Evolutionary conservation across 2,329 filamentous ascomycete species (phyloP), one percentile per base, ranked within the genome.

Genomic region (Claviceps cyperi): DNA sequence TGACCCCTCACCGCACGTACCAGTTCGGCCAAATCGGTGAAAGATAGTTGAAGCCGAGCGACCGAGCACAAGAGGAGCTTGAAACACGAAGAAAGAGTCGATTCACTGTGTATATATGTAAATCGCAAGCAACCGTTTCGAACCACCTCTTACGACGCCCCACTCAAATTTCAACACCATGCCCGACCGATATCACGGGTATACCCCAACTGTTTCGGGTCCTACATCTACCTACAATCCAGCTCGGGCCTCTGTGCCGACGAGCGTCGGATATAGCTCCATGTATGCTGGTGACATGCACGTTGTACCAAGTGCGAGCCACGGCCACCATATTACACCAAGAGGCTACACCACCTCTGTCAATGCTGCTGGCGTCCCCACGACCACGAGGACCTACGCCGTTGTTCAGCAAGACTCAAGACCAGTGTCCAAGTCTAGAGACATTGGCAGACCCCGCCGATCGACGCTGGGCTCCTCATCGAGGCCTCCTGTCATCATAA

Each of bases 401-500:
- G 70, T 78, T 49, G 70, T 70, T 50, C 72, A 32, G 28, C 9
- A 75, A 46, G 77, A 81, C 43, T 67, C 72, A 37, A 58, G 73
- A 39, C 69, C 74, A 53, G 71, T 66, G 52, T 66, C 69, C 46
- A 74, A 67, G 57, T 63, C 70, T 39, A 73, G 74, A 54, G 74
- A 77, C 32, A 61, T 64, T 37, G 69, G 70, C 58, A 72, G 73
- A 24, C 66, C 64, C 49, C 72, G 74, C 60, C 74, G 74, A 28
- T 72, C 73, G 7, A 77, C 75, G 1, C 54, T 77, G 22, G 78
- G 81, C 50, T 64, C 72, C 14, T 59, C 66, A 22, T 61, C 64
- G 38, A 68, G 72, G 40, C 75, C 77, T 11, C 74, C 77, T 49
- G 71, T 80, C 56, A 75, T 80, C 51, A 70, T 81, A 54, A 80